Base-by-base conservation (phyloP, 2,329 filamentous ascomycete genomes). In the Alternaria infectoria region DNA sequence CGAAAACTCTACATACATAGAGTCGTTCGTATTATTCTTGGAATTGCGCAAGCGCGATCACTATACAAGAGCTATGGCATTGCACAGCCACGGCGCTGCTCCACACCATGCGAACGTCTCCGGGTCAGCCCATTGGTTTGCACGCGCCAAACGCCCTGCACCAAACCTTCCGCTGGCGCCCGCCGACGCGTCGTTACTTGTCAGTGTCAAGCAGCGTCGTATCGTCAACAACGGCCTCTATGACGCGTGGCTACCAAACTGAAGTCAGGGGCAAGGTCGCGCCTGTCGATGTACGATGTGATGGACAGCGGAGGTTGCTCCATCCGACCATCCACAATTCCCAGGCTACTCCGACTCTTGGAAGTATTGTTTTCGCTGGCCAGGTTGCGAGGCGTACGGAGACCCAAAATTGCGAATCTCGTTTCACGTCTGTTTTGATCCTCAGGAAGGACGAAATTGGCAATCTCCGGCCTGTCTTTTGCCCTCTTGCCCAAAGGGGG, bases 381-480 rank as follows among this genome's bases (percentile, higher is more conserved):
- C 59, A 54, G 54, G 59, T 65, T 47, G 55, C 17, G 25, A 62
- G 50, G 55, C 43, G 46, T 40, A 51, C 40, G 30, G 47, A n/a
- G 26, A 52, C 30, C 57, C 59, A 64, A 64, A 57, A 66, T 64
- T 64, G 57, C 61, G 54, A 64, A 64, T 66, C 58, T 64, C 55
- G 61, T 61, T 66, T 55, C 63, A 56, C 43, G 36, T 64, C 54
- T 64, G 64, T 61, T 66, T 61, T 58, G 49, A 54, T 54, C 50
- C 32, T 49, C 25, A 54, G 46, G 30, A 47, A 56, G 36, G 54
- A 50, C 51, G 61, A 66, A 56, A 66, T 66, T 66, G 61, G 45
- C 61, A 64, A 66, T 66, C 51, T 64, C 64, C 64, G 64, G 28
- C 51, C 36, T 32, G 25, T 47, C 25, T 17, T 49, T 54, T 50